Evolutionary conservation across 371 early-diverging fungal genomes (phyloP).

Genomic region (Catenaria anguillulae): DNA sequence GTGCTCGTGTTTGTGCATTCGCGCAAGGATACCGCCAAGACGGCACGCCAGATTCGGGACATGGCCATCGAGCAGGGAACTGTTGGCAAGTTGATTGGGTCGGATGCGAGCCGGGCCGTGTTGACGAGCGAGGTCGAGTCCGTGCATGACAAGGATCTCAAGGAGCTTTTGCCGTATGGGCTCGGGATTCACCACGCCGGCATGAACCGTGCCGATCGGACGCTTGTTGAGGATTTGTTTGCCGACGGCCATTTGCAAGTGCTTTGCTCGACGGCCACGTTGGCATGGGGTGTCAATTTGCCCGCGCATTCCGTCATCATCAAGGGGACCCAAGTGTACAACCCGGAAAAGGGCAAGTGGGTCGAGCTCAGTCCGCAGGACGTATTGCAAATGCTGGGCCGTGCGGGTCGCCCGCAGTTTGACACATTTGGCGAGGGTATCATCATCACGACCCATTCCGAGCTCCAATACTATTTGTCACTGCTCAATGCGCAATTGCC

Average conservation of each 20-base stretch:
- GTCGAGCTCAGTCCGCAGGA: slow-evolving; percentile 86
- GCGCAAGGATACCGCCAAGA: slow-evolving; percentile 91
- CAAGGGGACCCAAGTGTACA: slow-evolving; percentile 97
- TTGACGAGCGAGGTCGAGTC: slow-evolving; percentile 62
- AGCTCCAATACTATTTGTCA: slow-evolving; percentile 88
- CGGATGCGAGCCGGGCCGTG: slow-evolving; percentile 69
- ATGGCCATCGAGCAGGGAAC: slow-evolving; percentile 77
- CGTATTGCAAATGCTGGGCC: slow-evolving; percentile 97
- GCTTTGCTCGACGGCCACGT: slow-evolving; percentile 94
- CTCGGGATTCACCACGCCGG: slow-evolving; percentile 99
- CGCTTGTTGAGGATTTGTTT: slow-evolving; percentile 88
- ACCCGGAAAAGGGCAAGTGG: slow-evolving; percentile 87
- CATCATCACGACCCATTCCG: slow-evolving; percentile 85
- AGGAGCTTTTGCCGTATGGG: slow-evolving; percentile 83
- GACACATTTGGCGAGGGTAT: slow-evolving; percentile 95
- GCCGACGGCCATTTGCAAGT: slow-evolving; percentile 82
- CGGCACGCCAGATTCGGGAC: slow-evolving; percentile 78
- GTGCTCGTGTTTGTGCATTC: slow-evolving; percentile 96
- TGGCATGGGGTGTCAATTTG: slow-evolving; percentile 99
- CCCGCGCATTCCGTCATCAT: slow-evolving; percentile 99
- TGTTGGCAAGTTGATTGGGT: slow-evolving; percentile 55
- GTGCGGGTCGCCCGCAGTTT: slow-evolving; percentile 99
- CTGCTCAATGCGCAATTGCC: slow-evolving; percentile 88
- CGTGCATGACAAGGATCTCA: slow-evolving; percentile 62
- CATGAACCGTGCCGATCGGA: slow-evolving; percentile 87